phyloP scores from a whole-genome alignment of 1,284 basidiomycete species.

The Puccinia sorghi region DNA sequence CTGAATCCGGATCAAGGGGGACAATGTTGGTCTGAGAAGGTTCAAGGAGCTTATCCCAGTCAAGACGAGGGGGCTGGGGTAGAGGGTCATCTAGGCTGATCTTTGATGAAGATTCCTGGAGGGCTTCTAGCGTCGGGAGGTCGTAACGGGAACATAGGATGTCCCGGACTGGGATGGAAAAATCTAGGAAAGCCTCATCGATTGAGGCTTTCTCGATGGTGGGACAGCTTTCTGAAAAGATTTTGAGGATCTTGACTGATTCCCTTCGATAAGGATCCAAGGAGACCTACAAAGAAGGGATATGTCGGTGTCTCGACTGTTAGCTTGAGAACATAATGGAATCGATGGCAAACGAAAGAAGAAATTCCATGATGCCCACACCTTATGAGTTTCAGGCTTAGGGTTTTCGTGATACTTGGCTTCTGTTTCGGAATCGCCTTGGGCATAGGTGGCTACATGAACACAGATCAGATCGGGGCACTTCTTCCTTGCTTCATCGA shows the following conservation, averaged over 20 bases:
- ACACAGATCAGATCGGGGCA: conserved; percentile 41
- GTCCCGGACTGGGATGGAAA: conserved; percentile 74
- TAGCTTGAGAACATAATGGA: conserved; percentile 4
- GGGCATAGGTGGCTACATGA: conserved; percentile 43
- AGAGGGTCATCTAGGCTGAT: conserved; percentile 28
- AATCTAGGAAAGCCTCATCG: conserved; percentile 80
- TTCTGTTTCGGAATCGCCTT: conserved; percentile 23
- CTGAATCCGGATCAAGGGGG: neutral
- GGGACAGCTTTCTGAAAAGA: conserved; percentile 66
- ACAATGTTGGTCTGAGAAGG: neutral
- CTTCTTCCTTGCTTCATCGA: conserved; percentile 28
- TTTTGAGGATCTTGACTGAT: conserved; percentile 79
- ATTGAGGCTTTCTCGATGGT: conserved; percentile 64
- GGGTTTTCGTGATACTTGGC: conserved; percentile 40
- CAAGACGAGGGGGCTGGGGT: conserved; percentile 20
- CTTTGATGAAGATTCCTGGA: neutral
- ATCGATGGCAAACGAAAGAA: neutral
- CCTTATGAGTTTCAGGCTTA: conserved; percentile 37
- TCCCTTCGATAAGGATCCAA: conserved; percentile 91
- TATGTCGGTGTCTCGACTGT: conserved; percentile 6
- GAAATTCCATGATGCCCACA: neutral
- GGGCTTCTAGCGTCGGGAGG: conserved; percentile 61
- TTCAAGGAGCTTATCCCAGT: neutral
- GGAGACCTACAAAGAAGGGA: conserved; percentile 68
- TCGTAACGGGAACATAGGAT: conserved; percentile 71